Conservation (phyloP, 768 basidiomycete species). For the Termitomyces sp. region DNA sequence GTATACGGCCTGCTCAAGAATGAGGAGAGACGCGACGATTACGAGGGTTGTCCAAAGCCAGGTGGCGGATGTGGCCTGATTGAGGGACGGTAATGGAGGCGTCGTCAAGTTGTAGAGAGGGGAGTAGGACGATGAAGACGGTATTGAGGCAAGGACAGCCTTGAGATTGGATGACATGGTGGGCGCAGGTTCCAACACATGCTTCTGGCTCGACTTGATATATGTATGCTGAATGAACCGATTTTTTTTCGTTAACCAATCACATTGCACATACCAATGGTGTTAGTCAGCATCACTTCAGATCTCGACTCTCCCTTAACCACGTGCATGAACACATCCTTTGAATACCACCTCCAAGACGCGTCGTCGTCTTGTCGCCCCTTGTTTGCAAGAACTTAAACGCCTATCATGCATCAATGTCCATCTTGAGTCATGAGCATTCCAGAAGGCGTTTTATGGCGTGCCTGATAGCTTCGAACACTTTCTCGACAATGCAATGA, state of each 20-base stretch:
- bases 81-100: conserved; percentile 36
- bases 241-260: conserved; percentile 34
- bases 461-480: background rate
- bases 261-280: conserved; percentile 15
- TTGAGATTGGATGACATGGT: conserved; percentile 22
- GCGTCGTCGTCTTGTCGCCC: background rate
- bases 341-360: background rate
- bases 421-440: background rate
- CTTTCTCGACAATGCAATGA: background rate
- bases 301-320: background rate
- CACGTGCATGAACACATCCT: background rate
- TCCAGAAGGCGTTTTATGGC: background rate
- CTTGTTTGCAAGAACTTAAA: background rate
- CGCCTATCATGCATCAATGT: background rate
- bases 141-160: conserved; percentile 30
- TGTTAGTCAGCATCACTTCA: conserved; percentile 9
- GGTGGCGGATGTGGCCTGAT: conserved; percentile 26
- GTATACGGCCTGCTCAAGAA: conserved; percentile 86
- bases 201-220: background rate
- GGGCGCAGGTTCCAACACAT: conserved; percentile 19
- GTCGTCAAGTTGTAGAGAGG: conserved; percentile 41
- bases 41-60: conserved; percentile 71
- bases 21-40: conserved; percentile 67
- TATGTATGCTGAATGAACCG: conserved; percentile 24
- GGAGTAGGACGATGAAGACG: conserved; percentile 36